Percentiles rank a stretch among this genome's conserved stretches.
These are phyloP conservation scores for Cadophora sp. DNA, from an alignment of 2,329 filamentous ascomycete genomes.

Conservation along the genomic window DNA sequence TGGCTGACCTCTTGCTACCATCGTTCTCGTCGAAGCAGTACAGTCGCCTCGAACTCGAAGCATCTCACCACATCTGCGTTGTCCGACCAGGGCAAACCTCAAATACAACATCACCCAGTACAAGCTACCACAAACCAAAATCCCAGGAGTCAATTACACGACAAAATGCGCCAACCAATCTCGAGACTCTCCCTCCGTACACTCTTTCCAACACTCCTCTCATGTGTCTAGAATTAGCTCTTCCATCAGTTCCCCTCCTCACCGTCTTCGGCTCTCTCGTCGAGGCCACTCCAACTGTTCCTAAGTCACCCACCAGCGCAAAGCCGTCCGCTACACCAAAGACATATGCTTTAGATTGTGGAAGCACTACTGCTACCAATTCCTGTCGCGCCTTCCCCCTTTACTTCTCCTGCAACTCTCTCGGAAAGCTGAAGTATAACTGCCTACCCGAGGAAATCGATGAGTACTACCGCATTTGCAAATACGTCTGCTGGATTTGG, in stretches of 20 bases:
- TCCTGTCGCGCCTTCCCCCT: slow-evolving; percentile 5
- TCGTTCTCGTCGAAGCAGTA: neutral
- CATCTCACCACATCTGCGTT: neutral
- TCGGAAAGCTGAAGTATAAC: slow-evolving; percentile 8
- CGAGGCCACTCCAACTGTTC: neutral
- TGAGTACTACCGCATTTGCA: slow-evolving; percentile 1
- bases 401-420: slow-evolving; percentile 3
- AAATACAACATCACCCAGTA: neutral
- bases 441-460: slow-evolving; percentile 4
- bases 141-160: neutral
- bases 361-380: neutral
- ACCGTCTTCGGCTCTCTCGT: neutral
- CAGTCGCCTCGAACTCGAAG: neutral
- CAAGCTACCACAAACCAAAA: neutral
- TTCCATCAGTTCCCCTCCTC: neutral
- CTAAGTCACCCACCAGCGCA: neutral
- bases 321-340: neutral
- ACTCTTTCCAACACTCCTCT: neutral
- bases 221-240: too few species aligned
- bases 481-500: too few species aligned
- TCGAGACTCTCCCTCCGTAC: neutral
- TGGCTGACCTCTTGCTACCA: neutral
- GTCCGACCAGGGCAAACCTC: neutral
- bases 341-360: neutral
- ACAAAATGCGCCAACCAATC: neutral